Base-by-base conservation (phyloP, 495 filamentous ascomycete species). In the Cercophora samala region DNA sequence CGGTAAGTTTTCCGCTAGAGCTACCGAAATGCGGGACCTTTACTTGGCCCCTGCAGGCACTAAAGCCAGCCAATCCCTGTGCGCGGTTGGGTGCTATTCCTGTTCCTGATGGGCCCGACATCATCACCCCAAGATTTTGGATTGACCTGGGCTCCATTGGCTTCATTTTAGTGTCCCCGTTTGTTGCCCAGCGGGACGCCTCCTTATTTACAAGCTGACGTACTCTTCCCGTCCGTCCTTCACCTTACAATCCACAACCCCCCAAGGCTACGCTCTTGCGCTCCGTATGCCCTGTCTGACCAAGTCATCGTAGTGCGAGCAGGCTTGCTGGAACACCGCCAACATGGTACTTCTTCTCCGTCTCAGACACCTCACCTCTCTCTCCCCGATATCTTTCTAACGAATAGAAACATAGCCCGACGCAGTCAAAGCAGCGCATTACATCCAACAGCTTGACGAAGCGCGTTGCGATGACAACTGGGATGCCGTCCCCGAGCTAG, bases 381-480 rank as follows among this genome's bases (percentile, higher is more conserved):
- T 37, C 22, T 5, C 60, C 55, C 8, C 26, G 26, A 29, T 29
- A 29, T 6, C 26, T 8, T 29, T 29, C 26, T 29, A 5, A 29
- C 26, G 3, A 29, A 29, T 29, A 29, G 4, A 29, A 29, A 17
- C 22, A n/a, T 52, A 80, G 79, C 74, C 75, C 76, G 85, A 79
- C 82, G 66, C 76, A 63, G 62, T 75, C 65, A 99, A 99, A 81
- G 93, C 89, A 60, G 84, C 83, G 67, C 86, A 88, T 72, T 97
- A 97, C 77, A 82, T 94, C 70, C 82, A 84, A 73, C 86, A 86
- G 78, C 86, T 99, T 69, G 91, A 98, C 73, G 85, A 87, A 70
- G 92, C 92, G 69, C 90, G 95, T 66, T 95, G 91, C 74, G 87
- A 93, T 73, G 92, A 91, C 29, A 88, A 86, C 72, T 99, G 95